These are phyloP conservation scores for Scleroderma bovista DNA, from an alignment of 768 basidiomycete genomes.

Conservation along the genomic window DNA sequence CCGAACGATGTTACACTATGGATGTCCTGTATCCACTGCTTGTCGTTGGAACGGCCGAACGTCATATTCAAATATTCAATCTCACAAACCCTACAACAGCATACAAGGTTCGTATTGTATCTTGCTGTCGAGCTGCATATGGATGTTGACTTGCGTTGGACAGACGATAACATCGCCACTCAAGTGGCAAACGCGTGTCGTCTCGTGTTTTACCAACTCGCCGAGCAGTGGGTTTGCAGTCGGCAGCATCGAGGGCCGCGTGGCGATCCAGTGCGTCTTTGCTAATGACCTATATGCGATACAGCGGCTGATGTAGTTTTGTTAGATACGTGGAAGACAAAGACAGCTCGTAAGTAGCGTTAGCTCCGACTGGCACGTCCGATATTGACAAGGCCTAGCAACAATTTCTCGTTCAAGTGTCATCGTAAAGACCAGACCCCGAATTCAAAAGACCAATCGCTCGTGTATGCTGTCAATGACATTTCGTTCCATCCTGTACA, in stretches of 20 bases:
- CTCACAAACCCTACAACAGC: constrained; percentile 73
- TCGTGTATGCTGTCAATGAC: constrained; percentile 80
- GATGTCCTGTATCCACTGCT: constrained; percentile 78
- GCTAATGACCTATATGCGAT: constrained; percentile 1
- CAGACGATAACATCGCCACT: constrained; percentile 81
- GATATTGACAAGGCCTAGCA: constrained; percentile 30
- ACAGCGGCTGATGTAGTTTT: not conserved
- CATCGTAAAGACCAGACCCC: constrained; percentile 57
- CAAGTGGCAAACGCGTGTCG: constrained; percentile 89
- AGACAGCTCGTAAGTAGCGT: constrained; percentile 48
- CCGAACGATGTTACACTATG: constrained; percentile 86
- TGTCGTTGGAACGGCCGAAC: constrained; percentile 91
- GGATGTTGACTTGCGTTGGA: constrained; percentile 2
- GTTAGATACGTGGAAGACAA: constrained; percentile 83
- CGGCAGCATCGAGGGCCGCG: constrained; percentile 85
- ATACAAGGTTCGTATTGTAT: constrained; percentile 49
- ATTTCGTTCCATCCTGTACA: constrained; percentile 83
- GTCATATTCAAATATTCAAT: constrained; percentile 87
- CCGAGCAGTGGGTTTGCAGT: constrained; percentile 69
- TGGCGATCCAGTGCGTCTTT: constrained; percentile 85
- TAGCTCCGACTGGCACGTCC: not conserved
- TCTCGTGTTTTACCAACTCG: constrained; percentile 75
- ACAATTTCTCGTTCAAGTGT: constrained; percentile 89
- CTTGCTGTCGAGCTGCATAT: not conserved
- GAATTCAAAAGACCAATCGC: constrained; percentile 55